Base-by-base conservation (phyloP, 768 basidiomycete species). In the Paxillus ammoniavirescens region DNA sequence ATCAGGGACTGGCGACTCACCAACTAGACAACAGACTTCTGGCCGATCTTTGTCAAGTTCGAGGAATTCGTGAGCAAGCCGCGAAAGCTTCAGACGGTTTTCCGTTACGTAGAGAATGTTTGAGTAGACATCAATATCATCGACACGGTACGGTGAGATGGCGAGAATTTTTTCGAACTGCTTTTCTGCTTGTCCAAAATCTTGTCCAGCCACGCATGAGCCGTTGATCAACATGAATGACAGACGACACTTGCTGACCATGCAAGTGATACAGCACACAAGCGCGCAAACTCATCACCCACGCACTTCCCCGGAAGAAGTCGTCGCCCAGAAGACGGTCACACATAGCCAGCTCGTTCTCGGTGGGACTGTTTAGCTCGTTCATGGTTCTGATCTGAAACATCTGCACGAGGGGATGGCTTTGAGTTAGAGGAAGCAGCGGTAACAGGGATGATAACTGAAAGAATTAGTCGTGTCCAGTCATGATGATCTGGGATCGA, bases 91-190 rank as follows among this genome's bases (percentile, higher is more conserved):
- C 33, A 91, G 74, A 42, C 84, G 82, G 62, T 91, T 92, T 63
- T 94, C 91, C 45, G 91, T 92, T 3, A 98, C 94, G 70, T 98
- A 98, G 40, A 98, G 79, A 65, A 98, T 97, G 66, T 98, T 97
- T 52, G 94, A 96, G 69, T 89, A 94, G 36, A 97, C 84, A 64
- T 98, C 97, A 52, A 98, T 88, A 63, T 97, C 91, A 59, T 99
- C 97, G 53, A 97, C 83, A 23, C 94, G 83, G 70, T 85, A 86
- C 8, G 95, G 96, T 66, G 98, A 94, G 35, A 87, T 65, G 3
- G 75, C 71, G 33, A 91, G 80, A 33, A 98, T 89, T 59, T 81
- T 80, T 61, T 93, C 89, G 67, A 98, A 99, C 62, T 93, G 86
- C 30, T 72, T 72, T 66, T 91, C 90, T 3, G 97, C 93, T 52